Percentiles rank a stretch among this genome's conserved stretches.
Conservation (phyloP, 2,329 filamentous ascomycete species). For the Trichoderma sp. region DNA sequence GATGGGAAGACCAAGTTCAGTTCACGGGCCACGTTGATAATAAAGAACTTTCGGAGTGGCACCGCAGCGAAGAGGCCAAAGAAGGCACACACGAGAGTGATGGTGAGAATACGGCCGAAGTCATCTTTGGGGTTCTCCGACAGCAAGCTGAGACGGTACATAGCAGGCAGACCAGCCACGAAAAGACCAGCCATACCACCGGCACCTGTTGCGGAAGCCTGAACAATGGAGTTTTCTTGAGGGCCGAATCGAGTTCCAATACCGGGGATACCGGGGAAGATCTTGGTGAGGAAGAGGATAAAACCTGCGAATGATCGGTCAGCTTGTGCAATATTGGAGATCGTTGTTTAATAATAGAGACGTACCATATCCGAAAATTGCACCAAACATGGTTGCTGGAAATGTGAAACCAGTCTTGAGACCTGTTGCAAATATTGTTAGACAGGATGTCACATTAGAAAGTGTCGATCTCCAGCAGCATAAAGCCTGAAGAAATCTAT, state of each 20-base stretch:
- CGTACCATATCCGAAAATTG: constrained; percentile 55
- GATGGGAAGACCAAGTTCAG: constrained; percentile 59
- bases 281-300: constrained; percentile 51
- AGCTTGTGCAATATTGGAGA: neutral
- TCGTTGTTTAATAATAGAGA: neutral
- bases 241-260: constrained; percentile 56
- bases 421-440: constrained; percentile 28
- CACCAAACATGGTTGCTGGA: constrained; percentile 47
- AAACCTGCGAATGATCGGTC: constrained; percentile 33
- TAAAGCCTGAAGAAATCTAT: neutral
- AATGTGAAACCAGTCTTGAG: constrained; percentile 53
- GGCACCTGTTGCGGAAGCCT: constrained; percentile 57
- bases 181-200: constrained; percentile 58
- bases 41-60: constrained; percentile 65
- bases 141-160: constrained; percentile 55
- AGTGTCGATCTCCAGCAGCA: neutral
- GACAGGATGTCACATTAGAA: neutral
- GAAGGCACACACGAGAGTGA: constrained; percentile 61
- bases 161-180: constrained; percentile 57
- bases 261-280: constrained; percentile 47
- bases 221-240: constrained; percentile 61
- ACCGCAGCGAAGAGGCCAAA: constrained; percentile 64
- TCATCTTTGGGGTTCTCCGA: constrained; percentile 50
- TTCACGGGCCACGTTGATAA: constrained; percentile 62
- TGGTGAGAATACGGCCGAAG: constrained; percentile 56